Evolutionary conservation across 73 alveolate genomes (phyloP).

Genomic region (Breviolum minutum): DNA sequence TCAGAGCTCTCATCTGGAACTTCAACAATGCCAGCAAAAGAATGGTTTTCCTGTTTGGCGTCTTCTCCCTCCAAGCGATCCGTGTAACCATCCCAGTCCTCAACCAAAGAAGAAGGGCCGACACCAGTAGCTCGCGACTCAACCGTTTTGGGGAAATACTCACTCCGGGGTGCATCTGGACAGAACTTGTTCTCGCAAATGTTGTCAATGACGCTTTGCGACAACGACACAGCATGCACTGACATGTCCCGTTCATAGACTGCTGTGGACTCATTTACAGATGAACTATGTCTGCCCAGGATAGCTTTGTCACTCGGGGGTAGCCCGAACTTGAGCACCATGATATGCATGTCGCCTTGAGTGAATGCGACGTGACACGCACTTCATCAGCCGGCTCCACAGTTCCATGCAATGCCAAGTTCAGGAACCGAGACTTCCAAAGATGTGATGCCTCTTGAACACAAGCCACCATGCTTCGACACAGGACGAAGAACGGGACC

Average conservation of each 20-base stretch:
- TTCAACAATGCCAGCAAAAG: neutral
- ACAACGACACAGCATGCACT: neutral
- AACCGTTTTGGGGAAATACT: too few relatives aligned
- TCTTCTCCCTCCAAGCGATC: too few relatives aligned
- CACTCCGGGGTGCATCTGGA: neutral
- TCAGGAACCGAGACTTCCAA: too few relatives aligned
- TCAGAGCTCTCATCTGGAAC: neutral
- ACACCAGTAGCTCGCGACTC: too few relatives aligned
- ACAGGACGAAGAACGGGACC: neutral
- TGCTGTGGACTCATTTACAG: neutral
- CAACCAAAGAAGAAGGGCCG: too few relatives aligned
- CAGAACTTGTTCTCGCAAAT: neutral
- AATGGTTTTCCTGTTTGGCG: neutral
- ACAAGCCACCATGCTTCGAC: too few relatives aligned
- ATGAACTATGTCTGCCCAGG: too few relatives aligned
- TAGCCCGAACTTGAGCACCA: neutral
- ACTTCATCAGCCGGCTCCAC: neutral
- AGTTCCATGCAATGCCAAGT: neutral
- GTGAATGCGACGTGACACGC: neutral
- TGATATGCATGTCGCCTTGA: neutral
- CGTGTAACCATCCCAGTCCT: neutral
- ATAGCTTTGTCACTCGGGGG: neutral
- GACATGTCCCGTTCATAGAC: neutral
- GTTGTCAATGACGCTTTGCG: neutral
- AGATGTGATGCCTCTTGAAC: too few relatives aligned